Conservation (phyloP, 2,329 filamentous ascomycete species). For the Karstenula rhodostoma region DNA sequence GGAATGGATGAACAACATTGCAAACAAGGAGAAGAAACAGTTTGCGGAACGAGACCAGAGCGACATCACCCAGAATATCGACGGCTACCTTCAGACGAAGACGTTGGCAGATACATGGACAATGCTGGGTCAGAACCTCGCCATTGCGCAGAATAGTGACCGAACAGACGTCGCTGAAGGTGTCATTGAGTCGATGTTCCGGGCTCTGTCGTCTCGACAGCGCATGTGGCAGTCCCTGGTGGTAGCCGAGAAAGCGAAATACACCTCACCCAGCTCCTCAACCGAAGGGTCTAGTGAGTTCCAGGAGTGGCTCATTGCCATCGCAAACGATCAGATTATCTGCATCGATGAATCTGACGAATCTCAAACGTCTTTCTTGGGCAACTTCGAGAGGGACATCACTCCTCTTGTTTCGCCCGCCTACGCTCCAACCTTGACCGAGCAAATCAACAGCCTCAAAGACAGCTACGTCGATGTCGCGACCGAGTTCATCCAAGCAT, state of each 20-base stretch:
- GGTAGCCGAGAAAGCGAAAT: conserved; percentile 82
- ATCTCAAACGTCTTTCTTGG: conserved; percentile 79
- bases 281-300: conserved; percentile 77
- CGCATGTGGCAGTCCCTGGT: conserved; percentile 86
- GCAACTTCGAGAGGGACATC: conserved; percentile 84
- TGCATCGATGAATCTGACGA: conserved; percentile 88
- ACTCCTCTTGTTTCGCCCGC: conserved; percentile 80
- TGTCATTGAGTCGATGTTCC: conserved; percentile 95
- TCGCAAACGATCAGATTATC: conserved; percentile 98
- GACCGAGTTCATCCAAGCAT: conserved; percentile 89
- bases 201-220: conserved; percentile 82
- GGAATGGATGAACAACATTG: conserved; percentile 97
- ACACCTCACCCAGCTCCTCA: conserved; percentile 57
- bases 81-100: conserved; percentile 90
- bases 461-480: conserved; percentile 96
- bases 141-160: conserved; percentile 83
- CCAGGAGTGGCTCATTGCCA: conserved; percentile 92
- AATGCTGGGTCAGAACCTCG: conserved; percentile 93
- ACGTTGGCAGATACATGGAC: conserved; percentile 95
- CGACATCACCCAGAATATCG: conserved; percentile 77
- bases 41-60: conserved; percentile 81
- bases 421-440: conserved; percentile 76
- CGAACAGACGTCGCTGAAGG: conserved; percentile 92
- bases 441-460: conserved; percentile 77
- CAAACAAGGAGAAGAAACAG: conserved; percentile 78